A percentile compares a stretch with the other conserved stretches of the same genome.
Evolutionary conservation across 1,284 basidiomycete species (phyloP).

Genomic region (Athelia sp.): DNA sequence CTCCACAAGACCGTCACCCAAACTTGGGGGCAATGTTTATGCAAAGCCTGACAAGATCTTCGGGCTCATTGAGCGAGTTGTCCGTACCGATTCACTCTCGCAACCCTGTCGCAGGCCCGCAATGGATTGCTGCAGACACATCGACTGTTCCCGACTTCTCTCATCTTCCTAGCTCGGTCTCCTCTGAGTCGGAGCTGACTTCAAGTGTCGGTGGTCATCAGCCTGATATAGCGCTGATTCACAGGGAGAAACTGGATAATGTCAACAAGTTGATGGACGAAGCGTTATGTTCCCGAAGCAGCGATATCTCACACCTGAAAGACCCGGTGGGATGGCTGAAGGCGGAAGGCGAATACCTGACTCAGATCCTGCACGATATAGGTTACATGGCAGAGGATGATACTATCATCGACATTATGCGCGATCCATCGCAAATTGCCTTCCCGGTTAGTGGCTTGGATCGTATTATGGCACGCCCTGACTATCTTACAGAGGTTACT

Average conservation of each 20-base stretch:
- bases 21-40: too few relatives aligned
- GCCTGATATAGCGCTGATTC: not conserved
- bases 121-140: too few relatives aligned
- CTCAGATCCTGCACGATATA: not conserved
- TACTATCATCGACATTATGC: not conserved
- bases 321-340: not conserved
- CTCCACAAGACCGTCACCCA: too few relatives aligned
- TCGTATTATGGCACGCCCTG: not conserved
- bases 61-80: too few relatives aligned
- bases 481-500: not conserved
- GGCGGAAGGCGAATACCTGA: not conserved
- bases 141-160: too few relatives aligned
- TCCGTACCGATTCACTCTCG: too few relatives aligned
- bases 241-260: not conserved
- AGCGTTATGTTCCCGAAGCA: not conserved
- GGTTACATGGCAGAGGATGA: not conserved
- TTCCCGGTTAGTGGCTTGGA: not conserved
- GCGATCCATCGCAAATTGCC: not conserved
- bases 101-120: too few relatives aligned
- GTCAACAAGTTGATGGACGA: not conserved
- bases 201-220: not conserved
- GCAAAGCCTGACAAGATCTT: too few relatives aligned
- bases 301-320: not conserved
- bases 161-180: too few relatives aligned
- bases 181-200: not conserved